Percentiles rank a stretch among this genome's conserved stretches.
These are phyloP conservation scores for Boletus rubroflammeus DNA, from an alignment of 768 basidiomycete species.

Conservation along the genomic window DNA sequence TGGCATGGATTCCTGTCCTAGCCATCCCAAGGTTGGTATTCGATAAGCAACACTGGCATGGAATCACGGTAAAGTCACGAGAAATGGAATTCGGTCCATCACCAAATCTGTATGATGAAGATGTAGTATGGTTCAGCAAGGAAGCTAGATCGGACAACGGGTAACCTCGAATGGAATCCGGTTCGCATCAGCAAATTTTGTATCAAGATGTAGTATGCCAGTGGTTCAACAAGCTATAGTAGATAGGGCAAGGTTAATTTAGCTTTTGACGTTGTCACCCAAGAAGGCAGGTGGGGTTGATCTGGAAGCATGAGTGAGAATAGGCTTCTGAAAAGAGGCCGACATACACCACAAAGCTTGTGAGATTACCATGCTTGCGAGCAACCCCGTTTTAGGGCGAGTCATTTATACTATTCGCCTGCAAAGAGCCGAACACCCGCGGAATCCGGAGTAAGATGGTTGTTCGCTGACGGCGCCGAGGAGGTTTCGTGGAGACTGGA, in stretches of 20 bases:
- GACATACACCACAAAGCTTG: not conserved
- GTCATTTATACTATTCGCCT: not conserved
- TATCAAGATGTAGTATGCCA: not conserved
- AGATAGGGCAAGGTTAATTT: slow-evolving; percentile 3
- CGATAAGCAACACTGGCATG: too few relatives aligned
- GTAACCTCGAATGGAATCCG: not conserved
- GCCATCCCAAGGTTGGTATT: too few relatives aligned
- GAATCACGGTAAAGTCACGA: not conserved
- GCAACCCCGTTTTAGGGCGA: not conserved
- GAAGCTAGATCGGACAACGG: not conserved
- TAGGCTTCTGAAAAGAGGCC: not conserved
- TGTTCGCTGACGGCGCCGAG: not conserved
- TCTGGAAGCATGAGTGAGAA: not conserved
- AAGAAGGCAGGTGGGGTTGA: not conserved
- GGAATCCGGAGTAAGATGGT: not conserved
- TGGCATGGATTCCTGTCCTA: too few relatives aligned
- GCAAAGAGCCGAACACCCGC: not conserved
- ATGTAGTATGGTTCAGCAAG: not conserved
- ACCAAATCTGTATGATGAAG: not conserved
- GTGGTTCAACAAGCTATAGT: not conserved
- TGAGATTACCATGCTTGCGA: not conserved
- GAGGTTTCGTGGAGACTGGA: not conserved
- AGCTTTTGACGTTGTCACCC: slow-evolving; percentile 9
- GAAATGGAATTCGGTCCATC: not conserved
- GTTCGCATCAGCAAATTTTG: not conserved